Evolutionary conservation across 2,329 filamentous ascomycete species (phyloP).

Genomic region (Epichloe uncinata): DNA sequence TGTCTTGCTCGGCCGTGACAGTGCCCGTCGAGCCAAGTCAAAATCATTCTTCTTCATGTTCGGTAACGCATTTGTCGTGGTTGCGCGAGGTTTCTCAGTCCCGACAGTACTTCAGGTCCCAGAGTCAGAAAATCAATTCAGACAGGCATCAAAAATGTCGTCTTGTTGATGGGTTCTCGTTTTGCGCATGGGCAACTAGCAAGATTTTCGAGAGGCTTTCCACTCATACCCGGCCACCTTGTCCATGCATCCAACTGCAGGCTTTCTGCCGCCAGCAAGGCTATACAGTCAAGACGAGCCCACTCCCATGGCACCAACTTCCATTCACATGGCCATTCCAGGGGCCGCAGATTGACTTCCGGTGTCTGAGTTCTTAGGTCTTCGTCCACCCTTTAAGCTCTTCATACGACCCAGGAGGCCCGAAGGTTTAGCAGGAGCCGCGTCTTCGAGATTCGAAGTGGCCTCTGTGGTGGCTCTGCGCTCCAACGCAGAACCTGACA

Average conservation of each 20-base stretch:
- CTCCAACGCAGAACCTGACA: conserved; percentile 37
- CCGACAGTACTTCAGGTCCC: not conserved
- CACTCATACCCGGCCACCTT: not conserved
- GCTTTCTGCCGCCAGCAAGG: not conserved
- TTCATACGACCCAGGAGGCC: conserved; percentile 70
- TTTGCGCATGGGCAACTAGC: no score
- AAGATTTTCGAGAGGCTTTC: not conserved
- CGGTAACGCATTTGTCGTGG: not conserved
- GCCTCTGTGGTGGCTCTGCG: conserved; percentile 51
- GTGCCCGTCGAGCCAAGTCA: not conserved
- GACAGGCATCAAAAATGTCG: not conserved
- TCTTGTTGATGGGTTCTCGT: no score
- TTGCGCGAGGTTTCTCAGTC: no score
- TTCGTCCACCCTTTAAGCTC: conserved; percentile 60
- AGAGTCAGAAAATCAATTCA: no score
- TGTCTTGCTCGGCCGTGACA: not conserved
- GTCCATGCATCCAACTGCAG: not conserved
- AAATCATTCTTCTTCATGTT: not conserved
- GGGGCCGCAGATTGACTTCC: conserved; percentile 9
- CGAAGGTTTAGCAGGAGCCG: conserved; percentile 31
- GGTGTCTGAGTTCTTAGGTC: conserved; percentile 18
- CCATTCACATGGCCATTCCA: conserved; percentile 27
- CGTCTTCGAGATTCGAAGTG: conserved; percentile 24
- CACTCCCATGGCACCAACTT: conserved; percentile 9
- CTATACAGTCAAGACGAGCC: not conserved